Evolutionary conservation across 257 asterid species (phyloP).

Genomic region (Agastache rugosa): DNA sequence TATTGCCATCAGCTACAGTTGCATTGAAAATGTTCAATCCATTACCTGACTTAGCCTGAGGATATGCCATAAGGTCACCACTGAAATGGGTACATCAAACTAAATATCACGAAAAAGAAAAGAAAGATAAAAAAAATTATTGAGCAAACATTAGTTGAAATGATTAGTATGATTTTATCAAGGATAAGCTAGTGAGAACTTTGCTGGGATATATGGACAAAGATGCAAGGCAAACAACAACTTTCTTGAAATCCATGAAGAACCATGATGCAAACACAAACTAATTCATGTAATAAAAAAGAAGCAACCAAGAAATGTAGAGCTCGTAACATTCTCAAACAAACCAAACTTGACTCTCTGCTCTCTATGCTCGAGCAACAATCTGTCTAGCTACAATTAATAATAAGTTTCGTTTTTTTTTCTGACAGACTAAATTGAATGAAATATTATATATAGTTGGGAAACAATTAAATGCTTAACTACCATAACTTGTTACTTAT

Average conservation of each 20-base stretch:
- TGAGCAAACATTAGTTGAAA: not conserved
- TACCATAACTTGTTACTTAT: too few relatives aligned
- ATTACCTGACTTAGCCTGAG: conserved; percentile 16
- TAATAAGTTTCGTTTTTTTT: too few relatives aligned
- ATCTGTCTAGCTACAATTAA: too few relatives aligned
- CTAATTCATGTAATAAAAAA: not conserved
- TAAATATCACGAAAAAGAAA: not conserved
- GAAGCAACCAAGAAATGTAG: not conserved
- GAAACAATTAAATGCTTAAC: too few relatives aligned
- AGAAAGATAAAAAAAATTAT: not conserved
- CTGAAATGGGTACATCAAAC: not conserved
- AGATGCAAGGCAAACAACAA: not conserved
- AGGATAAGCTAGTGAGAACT: too few relatives aligned
- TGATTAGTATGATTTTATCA: not conserved
- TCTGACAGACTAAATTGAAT: too few relatives aligned
- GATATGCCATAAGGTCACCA: not conserved
- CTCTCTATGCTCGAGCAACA: not conserved
- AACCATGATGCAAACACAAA: too few relatives aligned
- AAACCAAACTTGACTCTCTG: not conserved
- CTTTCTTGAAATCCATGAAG: conserved; percentile 8
- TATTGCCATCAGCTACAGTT: conserved; percentile 30
- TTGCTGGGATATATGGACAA: not conserved
- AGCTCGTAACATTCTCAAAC: not conserved
- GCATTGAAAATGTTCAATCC: conserved; percentile 9
- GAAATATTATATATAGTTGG: too few relatives aligned